phyloP scores from a whole-genome alignment of 768 basidiomycete genomes.

The Collybia mongolica region DNA sequence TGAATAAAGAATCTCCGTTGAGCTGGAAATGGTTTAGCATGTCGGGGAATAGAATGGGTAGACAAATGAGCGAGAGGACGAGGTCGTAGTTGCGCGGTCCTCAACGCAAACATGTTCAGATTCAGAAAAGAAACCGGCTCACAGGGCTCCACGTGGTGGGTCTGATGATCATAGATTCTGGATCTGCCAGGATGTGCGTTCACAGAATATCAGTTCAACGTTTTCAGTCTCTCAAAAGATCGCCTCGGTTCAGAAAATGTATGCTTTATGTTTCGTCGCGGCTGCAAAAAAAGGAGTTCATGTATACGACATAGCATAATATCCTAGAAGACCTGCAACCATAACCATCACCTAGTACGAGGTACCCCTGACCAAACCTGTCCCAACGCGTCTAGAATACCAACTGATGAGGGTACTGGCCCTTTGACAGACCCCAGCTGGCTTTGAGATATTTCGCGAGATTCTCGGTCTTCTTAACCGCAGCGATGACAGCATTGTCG shows the following conservation, averaged over 20 bases:
- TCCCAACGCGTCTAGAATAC: conserved; percentile 60
- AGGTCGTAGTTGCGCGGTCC: conserved; percentile 25
- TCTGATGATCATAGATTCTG: neutral
- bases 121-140: conserved; percentile 6
- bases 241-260: neutral
- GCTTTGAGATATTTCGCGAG: conserved; percentile 92
- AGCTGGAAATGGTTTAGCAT: conserved; percentile 5
- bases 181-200: too few species aligned
- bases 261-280: conserved; percentile 21
- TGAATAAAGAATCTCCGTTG: conserved; percentile 37
- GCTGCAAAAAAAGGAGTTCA: conserved; percentile 31
- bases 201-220: neutral
- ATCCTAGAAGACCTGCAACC: conserved; percentile 15
- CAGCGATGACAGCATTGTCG: conserved; percentile 75
- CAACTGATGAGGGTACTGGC: conserved; percentile 95
- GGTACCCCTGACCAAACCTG: conserved; percentile 14
- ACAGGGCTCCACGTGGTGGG: conserved; percentile 16
- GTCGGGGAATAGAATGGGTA: conserved; percentile 10
- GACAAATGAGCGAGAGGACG: conserved; percentile 10
- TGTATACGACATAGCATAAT: conserved; percentile 34
- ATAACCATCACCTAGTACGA: conserved; percentile 15
- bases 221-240: neutral
- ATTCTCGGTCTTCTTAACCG: conserved; percentile 88
- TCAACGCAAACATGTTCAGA: conserved; percentile 30
- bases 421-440: conserved; percentile 93